phyloP scores from a whole-genome alignment of 1,139 yeast genomes.

The Geotrichum armillariae region DNA sequence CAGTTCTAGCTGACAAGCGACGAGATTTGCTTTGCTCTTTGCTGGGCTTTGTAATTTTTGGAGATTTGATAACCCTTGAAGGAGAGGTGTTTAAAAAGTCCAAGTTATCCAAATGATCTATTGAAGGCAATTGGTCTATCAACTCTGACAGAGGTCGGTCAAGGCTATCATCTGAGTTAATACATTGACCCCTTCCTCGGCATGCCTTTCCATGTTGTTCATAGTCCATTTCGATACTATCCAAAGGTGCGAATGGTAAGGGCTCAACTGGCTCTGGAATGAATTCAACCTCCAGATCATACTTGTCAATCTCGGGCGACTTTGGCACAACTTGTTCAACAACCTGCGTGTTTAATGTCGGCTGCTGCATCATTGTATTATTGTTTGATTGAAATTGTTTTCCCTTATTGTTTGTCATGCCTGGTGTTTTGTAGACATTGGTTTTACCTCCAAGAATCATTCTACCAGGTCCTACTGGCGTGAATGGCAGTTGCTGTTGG shows the following conservation, averaged over 20 bases:
- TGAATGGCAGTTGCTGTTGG: conserved; percentile 11
- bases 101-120: conserved; percentile 13
- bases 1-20: conserved; percentile 8
- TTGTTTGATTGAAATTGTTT: conserved; percentile 1
- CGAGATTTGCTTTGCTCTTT: conserved; percentile 1
- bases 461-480: conserved; percentile 13
- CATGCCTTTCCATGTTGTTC: conserved; percentile 23
- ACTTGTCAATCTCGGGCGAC: conserved; percentile 20
- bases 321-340: not conserved
- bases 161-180: conserved; percentile 17
- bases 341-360: not conserved
- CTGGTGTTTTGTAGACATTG: conserved; percentile 19
- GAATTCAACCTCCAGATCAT: conserved; percentile 28
- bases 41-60: not conserved
- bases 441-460: conserved; percentile 20
- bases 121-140: conserved; percentile 13
- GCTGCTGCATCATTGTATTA: not conserved
- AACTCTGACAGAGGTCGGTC: conserved; percentile 19
- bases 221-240: conserved; percentile 30
- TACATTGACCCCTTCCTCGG: conserved; percentile 16
- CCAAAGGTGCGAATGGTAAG: conserved; percentile 28
- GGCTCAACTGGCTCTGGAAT: conserved; percentile 26
- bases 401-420: conserved; percentile 10
- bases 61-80: not conserved
- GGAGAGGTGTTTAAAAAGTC: conserved; percentile 12